phyloP scores from a whole-genome alignment of 176 grass and related monocot species.

The Juncus inflexus region DNA sequence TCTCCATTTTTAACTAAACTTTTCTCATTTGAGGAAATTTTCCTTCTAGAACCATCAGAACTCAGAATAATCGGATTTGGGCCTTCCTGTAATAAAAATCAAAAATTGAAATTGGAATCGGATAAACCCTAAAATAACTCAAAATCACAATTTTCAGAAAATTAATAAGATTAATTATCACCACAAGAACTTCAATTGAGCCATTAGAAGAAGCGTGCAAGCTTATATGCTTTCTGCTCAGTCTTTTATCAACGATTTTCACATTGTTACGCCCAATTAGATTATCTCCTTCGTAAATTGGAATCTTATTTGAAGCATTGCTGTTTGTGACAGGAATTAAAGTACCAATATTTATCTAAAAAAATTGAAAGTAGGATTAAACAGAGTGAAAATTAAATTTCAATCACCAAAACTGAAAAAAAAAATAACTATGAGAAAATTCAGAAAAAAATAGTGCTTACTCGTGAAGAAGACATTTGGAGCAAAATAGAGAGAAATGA shows the following conservation, averaged over 20 bases:
- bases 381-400: neutral
- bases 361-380: neutral
- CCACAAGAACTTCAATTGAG: conserved; percentile 53
- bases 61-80: conserved; percentile 65
- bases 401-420: neutral
- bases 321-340: conserved; percentile 43
- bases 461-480: conserved; percentile 17
- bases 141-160: neutral
- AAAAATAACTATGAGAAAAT: neutral
- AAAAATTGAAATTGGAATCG: neutral
- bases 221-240: conserved; percentile 93
- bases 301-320: conserved; percentile 38
- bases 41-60: conserved; percentile 53
- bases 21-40: conserved; percentile 58
- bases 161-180: neutral
- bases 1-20: conserved; percentile 53
- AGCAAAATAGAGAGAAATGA: too few relatives aligned
- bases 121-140: neutral
- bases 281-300: conserved; percentile 66
- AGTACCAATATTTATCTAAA: conserved; percentile 53
- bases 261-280: conserved; percentile 62
- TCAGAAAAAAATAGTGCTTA: neutral
- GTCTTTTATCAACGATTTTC: conserved; percentile 54
- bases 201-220: conserved; percentile 44
- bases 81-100: conserved; percentile 54